phyloP scores from a whole-genome alignment of 108 stramenopile genomes.

The Aurantiochytrium sp. region DNA sequence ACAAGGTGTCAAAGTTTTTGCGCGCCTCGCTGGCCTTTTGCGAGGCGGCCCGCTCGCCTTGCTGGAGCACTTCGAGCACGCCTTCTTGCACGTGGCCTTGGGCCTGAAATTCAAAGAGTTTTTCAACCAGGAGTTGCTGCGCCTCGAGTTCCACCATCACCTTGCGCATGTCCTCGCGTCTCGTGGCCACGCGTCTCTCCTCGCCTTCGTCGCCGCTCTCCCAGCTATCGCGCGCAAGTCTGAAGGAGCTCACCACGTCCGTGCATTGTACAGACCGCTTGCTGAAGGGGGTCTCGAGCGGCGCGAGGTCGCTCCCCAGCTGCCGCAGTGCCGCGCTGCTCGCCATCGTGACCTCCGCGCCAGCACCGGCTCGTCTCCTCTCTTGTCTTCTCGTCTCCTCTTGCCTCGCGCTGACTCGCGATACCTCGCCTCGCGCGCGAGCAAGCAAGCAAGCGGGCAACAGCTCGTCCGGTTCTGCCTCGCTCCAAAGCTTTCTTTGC shows the following conservation, averaged over 20 bases:
- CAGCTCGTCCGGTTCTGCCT: too few relatives aligned
- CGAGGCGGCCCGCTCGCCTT: background rate
- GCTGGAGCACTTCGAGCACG: background rate
- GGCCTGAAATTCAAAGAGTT: background rate
- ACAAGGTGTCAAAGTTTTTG: background rate
- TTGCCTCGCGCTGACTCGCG: too few relatives aligned
- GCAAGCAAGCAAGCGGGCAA: too few relatives aligned
- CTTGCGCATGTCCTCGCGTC: background rate
- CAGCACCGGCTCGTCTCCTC: too few relatives aligned
- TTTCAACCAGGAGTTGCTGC: background rate
- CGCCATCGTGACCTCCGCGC: background rate
- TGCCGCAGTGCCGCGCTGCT: background rate
- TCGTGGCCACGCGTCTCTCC: background rate
- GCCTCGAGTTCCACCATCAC: background rate
- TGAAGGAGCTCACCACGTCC: background rate
- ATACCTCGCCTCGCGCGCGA: too few relatives aligned
- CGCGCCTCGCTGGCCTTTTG: background rate
- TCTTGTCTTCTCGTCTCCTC: too few relatives aligned
- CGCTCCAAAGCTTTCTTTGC: too few relatives aligned
- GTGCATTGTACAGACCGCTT: background rate
- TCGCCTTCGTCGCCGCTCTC: background rate
- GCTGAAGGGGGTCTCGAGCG: background rate
- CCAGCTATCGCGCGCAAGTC: background rate
- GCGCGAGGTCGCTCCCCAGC: background rate
- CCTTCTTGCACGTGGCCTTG: background rate